Evolutionary conservation across 768 basidiomycete genomes (phyloP), one percentile per base, ranked within the genome.

Genomic region (Amanita muscaria): DNA sequence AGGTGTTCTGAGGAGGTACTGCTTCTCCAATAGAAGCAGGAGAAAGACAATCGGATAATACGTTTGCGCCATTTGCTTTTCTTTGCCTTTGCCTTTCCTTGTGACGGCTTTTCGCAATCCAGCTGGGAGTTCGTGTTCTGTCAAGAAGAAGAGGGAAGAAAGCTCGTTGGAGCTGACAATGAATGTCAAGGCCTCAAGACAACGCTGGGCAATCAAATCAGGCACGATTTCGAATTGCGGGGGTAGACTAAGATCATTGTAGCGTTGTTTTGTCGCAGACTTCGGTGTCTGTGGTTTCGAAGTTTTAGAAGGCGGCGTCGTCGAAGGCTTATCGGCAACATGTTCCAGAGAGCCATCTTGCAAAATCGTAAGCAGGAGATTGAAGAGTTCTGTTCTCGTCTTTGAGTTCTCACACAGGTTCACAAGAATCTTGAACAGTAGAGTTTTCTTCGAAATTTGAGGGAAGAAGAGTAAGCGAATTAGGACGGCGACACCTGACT

Each of bases 401-500:
- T 85, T 88, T 2, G 79, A 68, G 59, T 99, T 99, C 65, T 98
- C 93, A 66, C 92, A 99, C 6, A 99, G 72, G 59, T 98, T 94
- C 51, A 90, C 83, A 27, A 99, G 79, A 1, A 96, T 83, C 57
- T 84, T 87, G 61, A 90, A 88, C 10, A 99, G 72, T 18, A 87
- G 64, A 39, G 77, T 83, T 66, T 90, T 92, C 64, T 80, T 80
- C 48, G 89, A 69, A 16, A 91, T 83, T 52, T 96, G 89, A 3
- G 96, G 96, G 74, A 91, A 96, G 73, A 99, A 99, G 16, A 99
- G 74, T 6, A 98, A 77, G 41, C 93, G 81, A 32, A 97, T 80
- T 14, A 99, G 79, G 18, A 84, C 82, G 0, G 92, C 88, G 36
- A 98, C 77, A 11, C 91, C 89, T 5, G 76, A 61, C 55, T 88